Conservation (phyloP, 108 stramenopile genomes). For the Cylindrotheca fusiformis region DNA sequence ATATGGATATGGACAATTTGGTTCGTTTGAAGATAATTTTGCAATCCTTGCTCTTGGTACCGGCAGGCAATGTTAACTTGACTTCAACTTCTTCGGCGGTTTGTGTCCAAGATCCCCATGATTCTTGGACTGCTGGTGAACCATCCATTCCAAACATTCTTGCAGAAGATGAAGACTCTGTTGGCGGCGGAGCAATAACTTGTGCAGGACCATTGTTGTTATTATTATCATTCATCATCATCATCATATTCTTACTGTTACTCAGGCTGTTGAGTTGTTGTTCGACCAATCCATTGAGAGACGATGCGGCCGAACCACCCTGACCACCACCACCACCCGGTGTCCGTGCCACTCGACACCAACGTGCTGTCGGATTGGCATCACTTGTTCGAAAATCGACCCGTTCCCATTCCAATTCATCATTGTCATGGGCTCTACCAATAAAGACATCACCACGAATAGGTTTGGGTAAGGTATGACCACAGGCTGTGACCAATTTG, state of each 20-base stretch:
- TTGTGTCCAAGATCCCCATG: conserved; percentile 58
- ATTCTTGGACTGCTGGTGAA: conserved; percentile 21
- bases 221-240: too few relatives aligned
- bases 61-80: conserved; percentile 43
- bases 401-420: conserved; percentile 64
- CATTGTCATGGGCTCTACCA: conserved; percentile 66
- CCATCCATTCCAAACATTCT: conserved; percentile 15
- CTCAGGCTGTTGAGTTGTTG: conserved; percentile 17
- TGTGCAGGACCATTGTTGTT: not conserved
- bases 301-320: conserved; percentile 27
- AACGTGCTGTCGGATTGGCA: conserved; percentile 32
- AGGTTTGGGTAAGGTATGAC: conserved; percentile 42
- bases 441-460: conserved; percentile 75
- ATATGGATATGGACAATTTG: conserved; percentile 45
- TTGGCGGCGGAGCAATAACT: not conserved
- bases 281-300: conserved; percentile 29
- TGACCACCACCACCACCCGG: conserved; percentile 54
- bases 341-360: conserved; percentile 49
- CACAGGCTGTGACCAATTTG: conserved; percentile 49
- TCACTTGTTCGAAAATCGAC: conserved; percentile 55
- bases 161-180: not conserved
- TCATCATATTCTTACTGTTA: conserved; percentile 14
- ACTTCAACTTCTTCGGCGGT: conserved; percentile 70
- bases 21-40: conserved; percentile 53
- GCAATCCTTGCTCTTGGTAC: conserved; percentile 57